Conservation (phyloP, 1,284 basidiomycete species). For the Trichosporon asahii region DNA sequence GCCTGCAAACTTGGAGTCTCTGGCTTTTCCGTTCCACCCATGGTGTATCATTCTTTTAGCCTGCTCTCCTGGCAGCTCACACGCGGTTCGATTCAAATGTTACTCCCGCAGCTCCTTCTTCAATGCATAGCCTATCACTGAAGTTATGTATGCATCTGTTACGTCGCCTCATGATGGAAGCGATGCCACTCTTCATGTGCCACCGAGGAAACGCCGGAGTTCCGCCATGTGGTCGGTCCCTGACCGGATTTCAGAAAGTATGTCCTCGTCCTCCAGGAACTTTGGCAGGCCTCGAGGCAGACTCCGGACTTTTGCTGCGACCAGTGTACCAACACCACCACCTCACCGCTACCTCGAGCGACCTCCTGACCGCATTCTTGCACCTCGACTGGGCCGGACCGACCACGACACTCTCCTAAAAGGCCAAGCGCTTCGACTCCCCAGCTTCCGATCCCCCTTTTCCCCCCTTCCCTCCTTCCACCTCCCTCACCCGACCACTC, state of each 20-base stretch:
- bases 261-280: not conserved
- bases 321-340: not conserved
- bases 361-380: not conserved
- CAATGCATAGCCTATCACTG: no score
- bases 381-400: not conserved
- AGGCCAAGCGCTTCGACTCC: not conserved
- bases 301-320: slow-evolving; percentile 3
- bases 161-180: not conserved
- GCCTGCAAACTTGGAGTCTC: no score
- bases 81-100: no score
- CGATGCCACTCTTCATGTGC: not conserved
- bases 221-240: slow-evolving; percentile 1
- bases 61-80: no score
- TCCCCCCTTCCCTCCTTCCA: not conserved
- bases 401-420: not conserved
- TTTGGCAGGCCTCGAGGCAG: slow-evolving; percentile 9
- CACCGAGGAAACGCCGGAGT: slow-evolving; percentile 9
- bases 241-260: slow-evolving; percentile 11
- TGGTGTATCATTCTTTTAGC: no score
- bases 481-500: not conserved
- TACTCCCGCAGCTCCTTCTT: no score
- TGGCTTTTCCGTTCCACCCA: no score
- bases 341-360: not conserved
- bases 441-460: not conserved
- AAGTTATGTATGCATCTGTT: not conserved